A percentile compares a stretch with the other conserved stretches of the same genome.
Evolutionary conservation across 2,329 filamentous ascomycete genomes (phyloP).

Genomic region (Verticillium zaregamsianum): DNA sequence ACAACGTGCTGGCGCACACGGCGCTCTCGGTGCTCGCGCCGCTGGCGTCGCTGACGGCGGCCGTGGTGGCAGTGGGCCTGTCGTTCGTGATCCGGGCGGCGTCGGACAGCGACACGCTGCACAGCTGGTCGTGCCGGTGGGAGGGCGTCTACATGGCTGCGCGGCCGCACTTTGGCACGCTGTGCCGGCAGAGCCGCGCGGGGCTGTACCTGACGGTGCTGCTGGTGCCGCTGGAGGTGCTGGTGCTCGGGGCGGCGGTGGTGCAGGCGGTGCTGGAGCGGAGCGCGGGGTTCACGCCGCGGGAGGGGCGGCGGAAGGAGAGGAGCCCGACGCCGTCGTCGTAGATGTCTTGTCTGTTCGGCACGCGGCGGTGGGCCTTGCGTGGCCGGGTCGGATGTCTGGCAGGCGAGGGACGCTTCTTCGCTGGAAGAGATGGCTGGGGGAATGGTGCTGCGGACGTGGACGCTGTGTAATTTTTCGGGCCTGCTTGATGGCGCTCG

Average conservation of each 20-base stretch:
- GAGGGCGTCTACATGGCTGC: slow-evolving; percentile 43
- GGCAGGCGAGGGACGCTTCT: no score
- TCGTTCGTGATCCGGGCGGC: slow-evolving; percentile 56
- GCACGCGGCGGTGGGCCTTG: no score
- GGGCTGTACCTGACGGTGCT: slow-evolving; percentile 51
- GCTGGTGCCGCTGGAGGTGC: slow-evolving; percentile 52
- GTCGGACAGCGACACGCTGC: slow-evolving; percentile 45
- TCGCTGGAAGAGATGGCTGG: no score
- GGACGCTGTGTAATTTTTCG: no score
- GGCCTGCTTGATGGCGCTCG: no score
- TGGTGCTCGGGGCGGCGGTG: slow-evolving; percentile 40
- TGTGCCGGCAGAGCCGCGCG: slow-evolving; percentile 54
- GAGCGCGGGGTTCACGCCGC: slow-evolving; percentile 17
- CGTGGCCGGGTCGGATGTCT: no score
- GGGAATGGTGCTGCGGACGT: no score
- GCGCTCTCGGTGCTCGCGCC: slow-evolving; percentile 21
- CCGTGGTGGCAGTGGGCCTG: slow-evolving; percentile 50
- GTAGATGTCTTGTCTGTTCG: not conserved
- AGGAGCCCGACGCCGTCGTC: not conserved
- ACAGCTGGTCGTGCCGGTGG: slow-evolving; percentile 64
- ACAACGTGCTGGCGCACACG: slow-evolving; percentile 4
- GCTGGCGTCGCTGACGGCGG: slow-evolving; percentile 27
- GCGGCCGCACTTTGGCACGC: slow-evolving; percentile 49
- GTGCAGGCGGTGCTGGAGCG: slow-evolving; percentile 42
- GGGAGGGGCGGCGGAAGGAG: not conserved